phyloP scores from a whole-genome alignment of 2,329 filamentous ascomycete genomes.

The Podosphaera fusca region DNA sequence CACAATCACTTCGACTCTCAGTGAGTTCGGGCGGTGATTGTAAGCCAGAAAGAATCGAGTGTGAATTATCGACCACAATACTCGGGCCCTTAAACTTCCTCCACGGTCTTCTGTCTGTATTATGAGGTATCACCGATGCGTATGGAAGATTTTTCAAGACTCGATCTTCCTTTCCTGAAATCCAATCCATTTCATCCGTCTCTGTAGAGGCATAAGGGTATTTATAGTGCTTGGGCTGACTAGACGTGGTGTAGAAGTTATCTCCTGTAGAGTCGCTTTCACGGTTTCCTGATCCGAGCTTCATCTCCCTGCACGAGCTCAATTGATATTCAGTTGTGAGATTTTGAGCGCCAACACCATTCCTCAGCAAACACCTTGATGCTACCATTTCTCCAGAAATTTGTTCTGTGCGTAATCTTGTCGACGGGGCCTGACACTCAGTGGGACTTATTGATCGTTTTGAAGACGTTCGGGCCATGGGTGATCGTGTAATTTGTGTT shows the following conservation, averaged over 20 bases:
- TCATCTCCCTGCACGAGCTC: not conserved
- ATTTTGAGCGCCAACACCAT: not conserved
- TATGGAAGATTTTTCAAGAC: not conserved
- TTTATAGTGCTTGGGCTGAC: not conserved
- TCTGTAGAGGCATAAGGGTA: not conserved
- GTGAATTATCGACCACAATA: not conserved
- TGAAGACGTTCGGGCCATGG: no score
- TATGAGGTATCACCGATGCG: not conserved
- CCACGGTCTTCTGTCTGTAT: not conserved
- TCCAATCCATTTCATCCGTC: not conserved
- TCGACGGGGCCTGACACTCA: not conserved
- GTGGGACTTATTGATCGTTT: not conserved
- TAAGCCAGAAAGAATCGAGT: not conserved
- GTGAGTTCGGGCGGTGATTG: not conserved
- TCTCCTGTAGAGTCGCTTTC: not conserved
- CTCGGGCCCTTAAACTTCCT: not conserved
- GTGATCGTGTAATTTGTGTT: no score
- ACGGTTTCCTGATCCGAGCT: not conserved
- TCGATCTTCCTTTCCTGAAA: not conserved
- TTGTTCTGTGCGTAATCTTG: not conserved
- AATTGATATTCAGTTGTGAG: not conserved
- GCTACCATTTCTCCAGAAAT: not conserved
- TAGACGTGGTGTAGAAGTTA: not conserved
- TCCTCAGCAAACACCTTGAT: not conserved
- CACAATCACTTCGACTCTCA: not conserved